Conservation (phyloP, 768 basidiomycete genomes). For the Holtermanniella nyarrowii region DNA sequence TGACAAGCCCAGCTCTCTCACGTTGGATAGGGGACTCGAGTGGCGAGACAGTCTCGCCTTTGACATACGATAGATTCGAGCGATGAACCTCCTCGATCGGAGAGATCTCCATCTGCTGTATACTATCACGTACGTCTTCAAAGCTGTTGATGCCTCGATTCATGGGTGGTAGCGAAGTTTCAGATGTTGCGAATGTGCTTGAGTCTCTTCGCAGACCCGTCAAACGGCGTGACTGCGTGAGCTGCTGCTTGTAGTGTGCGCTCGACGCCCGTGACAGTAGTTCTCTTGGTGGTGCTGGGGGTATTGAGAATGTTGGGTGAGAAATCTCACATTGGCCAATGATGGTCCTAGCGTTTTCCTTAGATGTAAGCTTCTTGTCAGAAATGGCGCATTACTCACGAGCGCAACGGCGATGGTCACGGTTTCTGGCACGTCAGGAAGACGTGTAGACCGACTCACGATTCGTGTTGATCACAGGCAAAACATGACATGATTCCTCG, state of each 20-base stretch:
- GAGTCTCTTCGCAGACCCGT: constrained; percentile 25
- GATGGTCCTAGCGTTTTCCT: constrained; percentile 60
- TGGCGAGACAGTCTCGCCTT: constrained; percentile 32
- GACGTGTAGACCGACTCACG: constrained; percentile 43
- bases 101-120: neutral
- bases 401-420: constrained; percentile 91
- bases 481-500: constrained; percentile 55
- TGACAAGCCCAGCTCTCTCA: constrained; percentile 9
- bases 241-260: constrained; percentile 5
- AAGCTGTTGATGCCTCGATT: constrained; percentile 1
- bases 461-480: constrained; percentile 86
- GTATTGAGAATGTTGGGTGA: constrained; percentile 52
- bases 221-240: constrained; percentile 7
- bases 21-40: constrained; percentile 22
- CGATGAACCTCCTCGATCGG: constrained; percentile 10
- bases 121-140: constrained; percentile 1
- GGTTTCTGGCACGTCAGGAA: constrained; percentile 42
- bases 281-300: neutral
- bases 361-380: neutral
- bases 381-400: constrained; percentile 41
- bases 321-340: constrained; percentile 92
- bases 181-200: constrained; percentile 28
- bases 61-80: constrained; percentile 31
- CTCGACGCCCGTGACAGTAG: neutral
- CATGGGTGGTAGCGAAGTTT: constrained; percentile 4